phyloP scores from a whole-genome alignment of 2,329 filamentous ascomycete genomes.

The Colletotrichum scovillei region DNA sequence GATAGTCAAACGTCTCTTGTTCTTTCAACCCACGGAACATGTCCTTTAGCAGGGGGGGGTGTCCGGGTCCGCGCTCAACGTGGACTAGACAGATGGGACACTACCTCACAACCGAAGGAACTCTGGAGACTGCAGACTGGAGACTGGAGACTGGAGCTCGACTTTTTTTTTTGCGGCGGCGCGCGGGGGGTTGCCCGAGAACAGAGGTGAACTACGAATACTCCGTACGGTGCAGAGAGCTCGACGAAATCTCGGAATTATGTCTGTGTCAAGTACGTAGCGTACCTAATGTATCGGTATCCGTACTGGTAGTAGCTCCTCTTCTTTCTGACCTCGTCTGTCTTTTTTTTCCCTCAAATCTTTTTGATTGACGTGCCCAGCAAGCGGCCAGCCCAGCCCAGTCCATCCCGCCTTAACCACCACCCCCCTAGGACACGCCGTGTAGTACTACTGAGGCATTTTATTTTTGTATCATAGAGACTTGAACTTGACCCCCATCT shows the following conservation, averaged over 20 bases:
- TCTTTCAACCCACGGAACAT: constrained; percentile 30
- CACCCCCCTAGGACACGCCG: not conserved
- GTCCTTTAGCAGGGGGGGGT: constrained; percentile 32
- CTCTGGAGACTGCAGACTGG: not conserved
- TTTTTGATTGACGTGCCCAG: not conserved
- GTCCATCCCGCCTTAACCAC: not conserved
- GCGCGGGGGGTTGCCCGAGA: constrained; percentile 31
- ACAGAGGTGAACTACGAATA: not conserved
- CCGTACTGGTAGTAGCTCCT: not conserved
- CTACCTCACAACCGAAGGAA: constrained; percentile 1
- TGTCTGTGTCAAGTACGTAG: constrained; percentile 25
- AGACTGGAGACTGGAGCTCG: too few species aligned
- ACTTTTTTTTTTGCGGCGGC: constrained; percentile 11
- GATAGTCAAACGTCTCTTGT: constrained; percentile 36
- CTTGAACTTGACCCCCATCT: constrained; percentile 25
- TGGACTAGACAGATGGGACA: constrained; percentile 26
- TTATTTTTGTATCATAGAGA: constrained; percentile 22
- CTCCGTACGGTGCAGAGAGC: not conserved
- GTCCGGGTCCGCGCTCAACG: constrained; percentile 30
- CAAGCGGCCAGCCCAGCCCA: not conserved
- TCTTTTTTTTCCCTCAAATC: not conserved
- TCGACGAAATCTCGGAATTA: constrained; percentile 33
- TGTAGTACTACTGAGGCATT: constrained; percentile 35
- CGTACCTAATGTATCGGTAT: too few species aligned
- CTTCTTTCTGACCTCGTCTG: constrained; percentile 6